Evolutionary conservation across 768 basidiomycete genomes (phyloP), one percentile per base, ranked within the genome.

Genomic region (Fibroporia radiculosa): DNA sequence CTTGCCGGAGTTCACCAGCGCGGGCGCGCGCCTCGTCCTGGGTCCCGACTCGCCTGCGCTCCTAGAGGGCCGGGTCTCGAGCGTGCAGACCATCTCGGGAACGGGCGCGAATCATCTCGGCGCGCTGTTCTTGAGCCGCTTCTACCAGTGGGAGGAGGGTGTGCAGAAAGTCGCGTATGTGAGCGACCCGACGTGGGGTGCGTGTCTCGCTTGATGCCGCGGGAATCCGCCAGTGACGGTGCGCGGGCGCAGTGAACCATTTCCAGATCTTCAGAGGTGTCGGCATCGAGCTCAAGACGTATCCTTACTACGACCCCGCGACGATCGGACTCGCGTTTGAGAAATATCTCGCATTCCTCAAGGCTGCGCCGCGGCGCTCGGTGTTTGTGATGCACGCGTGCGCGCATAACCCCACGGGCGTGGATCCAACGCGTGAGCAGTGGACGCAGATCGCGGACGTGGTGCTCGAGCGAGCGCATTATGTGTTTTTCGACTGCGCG

Each of bases 361-460:
- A 78, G 56, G 67, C 60, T 38, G 90, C 90, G 1, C 80, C 86
- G 5, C 65, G 73, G 10, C 77, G 81, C 16, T 93, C 91, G 2
- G 83, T 93, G 45, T 84, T 98, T 66, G 68, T 99, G 50, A 66
- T 99, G 32, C 93, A 98, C 59, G 89, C 84, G 7, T 96, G 93
- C 61, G 93, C 93, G 31, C 93, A 98, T 65, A 98, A 98, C 61
- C 93, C 93, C 6, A 98, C 95, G 2, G 93, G 93, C 2, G 89
- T 95, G 23, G 93, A 98, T 64, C 93, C 93, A 6, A 92, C 90
- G 26, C 62, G 62, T 36, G 90, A 85, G 53, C 85, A 97, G 62
- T 98, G 93, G 93, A 67, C 74, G 49, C 62, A 69, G 46, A 75
- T 97, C 55, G 85, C 86, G 29, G 73, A 83, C 28, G 66, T 82